phyloP scores from a whole-genome alignment of 441 rosid genomes.

The Arabidopsis lyrata region DNA sequence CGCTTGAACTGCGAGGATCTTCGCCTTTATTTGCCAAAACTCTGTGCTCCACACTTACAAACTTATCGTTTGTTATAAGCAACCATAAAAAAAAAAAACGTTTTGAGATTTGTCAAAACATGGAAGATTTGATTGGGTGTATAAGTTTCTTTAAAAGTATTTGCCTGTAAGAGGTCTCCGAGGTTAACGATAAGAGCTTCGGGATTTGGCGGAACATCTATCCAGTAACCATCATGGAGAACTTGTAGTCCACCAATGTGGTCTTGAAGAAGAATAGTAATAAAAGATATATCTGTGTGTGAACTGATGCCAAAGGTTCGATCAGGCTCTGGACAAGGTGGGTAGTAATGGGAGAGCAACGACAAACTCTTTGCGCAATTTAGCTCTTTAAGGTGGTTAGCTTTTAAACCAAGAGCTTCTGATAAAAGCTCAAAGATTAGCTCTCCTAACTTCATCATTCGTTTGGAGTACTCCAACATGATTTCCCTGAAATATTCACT shows the following conservation, averaged over 20 bases:
- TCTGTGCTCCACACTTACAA: conserved; percentile 45
- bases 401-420: conserved; percentile 60
- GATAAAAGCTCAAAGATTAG: conserved; percentile 50
- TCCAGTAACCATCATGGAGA: conserved; percentile 28
- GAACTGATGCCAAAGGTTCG: conserved; percentile 53
- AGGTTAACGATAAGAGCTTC: conserved; percentile 32
- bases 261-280: conserved; percentile 55
- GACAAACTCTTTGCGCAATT: conserved; percentile 47
- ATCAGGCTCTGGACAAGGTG: conserved; percentile 65
- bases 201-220: conserved; percentile 30
- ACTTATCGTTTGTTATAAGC: conserved; percentile 39
- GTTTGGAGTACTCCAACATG: conserved; percentile 46
- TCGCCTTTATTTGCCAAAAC: conserved; percentile 40
- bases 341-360: conserved; percentile 58
- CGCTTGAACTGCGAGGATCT: conserved; percentile 45
- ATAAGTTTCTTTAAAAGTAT: background rate
- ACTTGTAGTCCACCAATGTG: conserved; percentile 35
- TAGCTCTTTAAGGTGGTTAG: conserved; percentile 52
- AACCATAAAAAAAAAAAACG: background rate
- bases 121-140: background rate
- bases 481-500: conserved; percentile 46
- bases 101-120: background rate
- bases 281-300: conserved; percentile 55
- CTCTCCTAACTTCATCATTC: conserved; percentile 47
- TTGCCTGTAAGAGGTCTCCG: conserved; percentile 31